Percentiles rank a stretch among this genome's conserved stretches.
Evolutionary conservation across 176 grass and related monocot genomes (phyloP).

Genomic region (bread wheat (Triticum aestivum)): IWGSC_CS_RefSeq_v2.1 NC_057794.1:33903741-33904240

Average conservation of each 20-base stretch:
- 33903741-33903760: slow-evolving; percentile 40
- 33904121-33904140: neutral
- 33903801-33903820: slow-evolving; percentile 99
- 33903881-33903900: slow-evolving; percentile 85
- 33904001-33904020: slow-evolving; percentile 82
- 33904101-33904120: neutral
- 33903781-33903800: slow-evolving; percentile 76
- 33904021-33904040: slow-evolving; percentile 94
- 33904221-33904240: slow-evolving; percentile 93
- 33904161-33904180: neutral
- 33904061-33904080: slow-evolving; percentile 98
- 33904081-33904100: slow-evolving; percentile 24
- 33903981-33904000: slow-evolving; percentile 65
- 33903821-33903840: slow-evolving; percentile 87
- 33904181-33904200: slow-evolving; percentile 42
- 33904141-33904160: slow-evolving; percentile 2
- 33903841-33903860: slow-evolving; percentile 91
- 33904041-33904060: slow-evolving; percentile 99
- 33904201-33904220: slow-evolving; percentile 88
- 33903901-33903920: slow-evolving; percentile 90
- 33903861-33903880: slow-evolving; percentile 90
- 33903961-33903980: slow-evolving; percentile 54
- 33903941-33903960: slow-evolving; percentile 67
- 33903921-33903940: slow-evolving; percentile 95
- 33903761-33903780: slow-evolving; percentile 45